phyloP scores from a whole-genome alignment of 345 rosid genomes.

The Eucalyptus erythrocorys region DNA sequence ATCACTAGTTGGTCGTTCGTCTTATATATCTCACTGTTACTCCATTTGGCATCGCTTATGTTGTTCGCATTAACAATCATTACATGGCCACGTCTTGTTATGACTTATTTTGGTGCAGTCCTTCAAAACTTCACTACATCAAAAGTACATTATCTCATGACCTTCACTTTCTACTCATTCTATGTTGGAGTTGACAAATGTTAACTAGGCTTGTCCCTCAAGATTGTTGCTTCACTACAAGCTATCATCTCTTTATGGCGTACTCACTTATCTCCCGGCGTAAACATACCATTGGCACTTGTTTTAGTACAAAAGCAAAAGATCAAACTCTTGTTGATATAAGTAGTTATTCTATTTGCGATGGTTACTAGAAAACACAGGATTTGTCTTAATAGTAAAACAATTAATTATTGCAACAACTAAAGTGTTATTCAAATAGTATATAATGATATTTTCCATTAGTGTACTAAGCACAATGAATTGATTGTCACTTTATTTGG shows the following conservation, averaged over 20 bases:
- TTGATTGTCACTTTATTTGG: background rate
- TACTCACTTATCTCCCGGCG: background rate
- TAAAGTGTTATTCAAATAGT: background rate
- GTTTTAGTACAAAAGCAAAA: background rate
- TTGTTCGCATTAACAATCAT: rapidly evolving
- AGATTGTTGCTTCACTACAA: rapidly evolving
- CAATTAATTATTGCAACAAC: background rate
- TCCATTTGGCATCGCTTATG: too few relatives aligned
- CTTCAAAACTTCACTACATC: background rate
- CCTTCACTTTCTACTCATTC: background rate
- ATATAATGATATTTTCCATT: background rate
- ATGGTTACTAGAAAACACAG: background rate
- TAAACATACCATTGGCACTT: background rate
- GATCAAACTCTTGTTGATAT: background rate
- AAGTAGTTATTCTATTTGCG: background rate
- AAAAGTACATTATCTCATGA: background rate
- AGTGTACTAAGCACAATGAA: background rate
- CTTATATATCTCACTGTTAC: too few relatives aligned
- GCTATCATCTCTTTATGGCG: background rate
- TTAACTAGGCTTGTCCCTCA: background rate
- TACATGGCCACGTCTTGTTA: too few relatives aligned
- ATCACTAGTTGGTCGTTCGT: rapidly evolving
- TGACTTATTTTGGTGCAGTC: background rate
- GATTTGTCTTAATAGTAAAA: background rate
- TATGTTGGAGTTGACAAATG: background rate